Conservation (phyloP, 1,284 basidiomycete genomes). For the Stygiomarasmius scandens region DNA sequence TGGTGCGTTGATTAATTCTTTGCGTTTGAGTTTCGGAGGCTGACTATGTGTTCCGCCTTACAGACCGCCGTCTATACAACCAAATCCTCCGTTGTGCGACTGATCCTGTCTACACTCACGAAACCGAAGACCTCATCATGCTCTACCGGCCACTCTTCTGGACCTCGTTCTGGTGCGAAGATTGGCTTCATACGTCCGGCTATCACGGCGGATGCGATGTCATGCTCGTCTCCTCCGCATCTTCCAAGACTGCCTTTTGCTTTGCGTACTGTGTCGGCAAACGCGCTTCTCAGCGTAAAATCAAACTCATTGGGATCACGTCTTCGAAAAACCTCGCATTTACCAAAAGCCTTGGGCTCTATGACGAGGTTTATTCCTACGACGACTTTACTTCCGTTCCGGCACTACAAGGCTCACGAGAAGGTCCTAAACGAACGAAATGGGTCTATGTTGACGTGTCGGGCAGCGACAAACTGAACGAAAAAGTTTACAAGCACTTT, state of each 20-base stretch:
- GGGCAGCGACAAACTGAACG: conserved; percentile 54
- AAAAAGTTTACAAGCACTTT: conserved; percentile 42
- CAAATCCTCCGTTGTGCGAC: conserved; percentile 57
- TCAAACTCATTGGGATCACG: conserved; percentile 57
- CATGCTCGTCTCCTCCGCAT: conserved; percentile 64
- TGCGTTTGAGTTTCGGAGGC: not conserved
- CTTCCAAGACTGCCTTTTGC: conserved; percentile 68
- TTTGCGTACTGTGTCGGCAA: conserved; percentile 58
- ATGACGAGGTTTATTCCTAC: conserved; percentile 57
- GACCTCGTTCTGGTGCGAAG: conserved; percentile 72
- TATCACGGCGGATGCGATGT: conserved; percentile 45
- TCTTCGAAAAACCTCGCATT: conserved; percentile 57
- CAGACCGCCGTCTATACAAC: conserved; percentile 68
- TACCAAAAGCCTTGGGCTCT: conserved; percentile 52
- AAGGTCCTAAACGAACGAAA: conserved; percentile 22
- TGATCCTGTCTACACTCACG: conserved; percentile 42
- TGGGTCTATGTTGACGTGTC: conserved; percentile 69
- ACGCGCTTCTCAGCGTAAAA: conserved; percentile 35
- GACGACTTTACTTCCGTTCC: conserved; percentile 37
- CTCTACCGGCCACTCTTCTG: conserved; percentile 69
- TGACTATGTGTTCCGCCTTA: not conserved
- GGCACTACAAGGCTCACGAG: conserved; percentile 18
- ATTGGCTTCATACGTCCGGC: conserved; percentile 53
- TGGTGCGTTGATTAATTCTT: conserved; percentile 36
- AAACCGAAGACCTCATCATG: conserved; percentile 62